Conservation (phyloP, 108 stramenopile species). For the Asterionellopsis glacialis region DNA sequence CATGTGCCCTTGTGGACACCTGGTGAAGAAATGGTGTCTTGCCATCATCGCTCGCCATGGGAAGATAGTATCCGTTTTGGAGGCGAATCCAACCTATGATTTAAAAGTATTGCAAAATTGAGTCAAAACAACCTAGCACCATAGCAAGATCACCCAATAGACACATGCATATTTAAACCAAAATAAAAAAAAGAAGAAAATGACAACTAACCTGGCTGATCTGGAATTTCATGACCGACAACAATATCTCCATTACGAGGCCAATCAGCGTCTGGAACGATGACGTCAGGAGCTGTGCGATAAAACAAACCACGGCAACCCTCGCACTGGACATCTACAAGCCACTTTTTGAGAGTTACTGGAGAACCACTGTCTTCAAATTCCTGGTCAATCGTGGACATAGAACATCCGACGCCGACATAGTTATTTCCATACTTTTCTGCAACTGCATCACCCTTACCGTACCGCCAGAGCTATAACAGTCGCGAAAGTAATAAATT, state of each 20-base stretch:
- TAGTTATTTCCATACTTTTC: constrained; percentile 74
- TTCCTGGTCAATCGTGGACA: constrained; percentile 41
- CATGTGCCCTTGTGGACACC: constrained; percentile 57
- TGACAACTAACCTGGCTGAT: constrained; percentile 59
- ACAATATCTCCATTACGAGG: constrained; percentile 89
- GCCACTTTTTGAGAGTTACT: constrained; percentile 76
- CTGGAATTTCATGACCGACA: constrained; percentile 72
- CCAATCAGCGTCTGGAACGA: constrained; percentile 91
- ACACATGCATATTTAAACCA: constrained; percentile 3
- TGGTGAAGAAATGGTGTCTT: constrained; percentile 65
- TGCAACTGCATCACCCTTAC: constrained; percentile 64
- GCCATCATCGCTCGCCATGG: constrained; percentile 77
- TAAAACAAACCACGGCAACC: constrained; percentile 83
- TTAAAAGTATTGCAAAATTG: constrained; percentile 1
- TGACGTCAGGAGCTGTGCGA: constrained; percentile 70
- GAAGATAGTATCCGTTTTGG: constrained; percentile 89
- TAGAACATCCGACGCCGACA: constrained; percentile 80
- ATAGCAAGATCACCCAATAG: neutral
- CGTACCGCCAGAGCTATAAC: constrained; percentile 73
- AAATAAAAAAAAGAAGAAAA: neutral
- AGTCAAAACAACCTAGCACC: neutral
- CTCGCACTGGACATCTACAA: constrained; percentile 82
- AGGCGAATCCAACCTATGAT: constrained; percentile 73
- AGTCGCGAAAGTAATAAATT: neutral
- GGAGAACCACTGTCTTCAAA: constrained; percentile 47